Conservation (phyloP, 257 asterid species). For the Striga asiatica region DNA sequence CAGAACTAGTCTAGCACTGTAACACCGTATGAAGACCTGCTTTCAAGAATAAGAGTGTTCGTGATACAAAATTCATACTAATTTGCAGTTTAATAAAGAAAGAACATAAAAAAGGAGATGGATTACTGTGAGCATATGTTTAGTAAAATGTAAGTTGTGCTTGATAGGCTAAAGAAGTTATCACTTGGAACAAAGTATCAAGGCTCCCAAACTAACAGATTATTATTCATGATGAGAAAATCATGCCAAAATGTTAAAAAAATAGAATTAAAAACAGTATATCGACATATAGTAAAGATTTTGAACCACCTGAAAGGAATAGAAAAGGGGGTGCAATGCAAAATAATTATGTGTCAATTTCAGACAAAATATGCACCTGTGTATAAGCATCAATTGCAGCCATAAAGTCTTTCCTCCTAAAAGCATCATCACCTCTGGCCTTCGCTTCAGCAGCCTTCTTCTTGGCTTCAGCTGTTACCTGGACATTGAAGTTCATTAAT, state of each 20-base stretch:
- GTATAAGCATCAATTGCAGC: conserved; percentile 83
- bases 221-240: background rate
- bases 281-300: background rate
- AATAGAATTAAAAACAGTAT: background rate
- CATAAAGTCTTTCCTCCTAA: conserved; percentile 53
- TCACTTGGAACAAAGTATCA: background rate
- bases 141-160: too few species aligned
- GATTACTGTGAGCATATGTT: too few species aligned
- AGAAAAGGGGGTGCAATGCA: background rate
- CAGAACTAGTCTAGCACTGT: too few species aligned
- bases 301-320: background rate
- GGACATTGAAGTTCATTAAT: conserved; percentile 9
- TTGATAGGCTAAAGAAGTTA: background rate
- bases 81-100: too few species aligned
- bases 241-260: background rate
- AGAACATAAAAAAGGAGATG: too few species aligned
- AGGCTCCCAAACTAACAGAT: too few species aligned
- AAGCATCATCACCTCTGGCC: conserved; percentile 78
- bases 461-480: conserved; percentile 84
- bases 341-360: background rate
- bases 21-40: too few species aligned
- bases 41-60: too few species aligned
- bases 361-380: conserved; percentile 41
- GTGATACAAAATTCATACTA: too few species aligned
- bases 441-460: conserved; percentile 80